phyloP scores from a whole-genome alignment of 73 alveolate species.

The Breviolum minutum region DNA sequence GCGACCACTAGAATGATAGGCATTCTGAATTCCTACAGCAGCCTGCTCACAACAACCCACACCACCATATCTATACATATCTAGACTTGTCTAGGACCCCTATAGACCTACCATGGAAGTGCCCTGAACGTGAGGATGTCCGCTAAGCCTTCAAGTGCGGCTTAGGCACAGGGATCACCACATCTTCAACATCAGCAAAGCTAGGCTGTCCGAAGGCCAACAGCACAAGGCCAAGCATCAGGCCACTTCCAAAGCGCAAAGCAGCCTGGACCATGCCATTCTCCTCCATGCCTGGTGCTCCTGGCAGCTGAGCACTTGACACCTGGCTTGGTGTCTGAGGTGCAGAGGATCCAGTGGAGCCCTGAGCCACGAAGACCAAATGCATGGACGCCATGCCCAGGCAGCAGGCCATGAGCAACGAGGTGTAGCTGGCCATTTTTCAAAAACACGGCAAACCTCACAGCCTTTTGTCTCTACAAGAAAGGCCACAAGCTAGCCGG shows the following conservation, averaged over 20 bases:
- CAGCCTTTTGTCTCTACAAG: not conserved
- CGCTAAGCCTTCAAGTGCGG: not conserved
- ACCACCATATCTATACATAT: no score
- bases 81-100: no score
- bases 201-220: not conserved
- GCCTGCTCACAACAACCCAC: no score
- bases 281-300: not conserved
- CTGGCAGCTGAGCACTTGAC: no score
- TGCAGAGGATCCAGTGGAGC: not conserved
- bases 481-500: not conserved
- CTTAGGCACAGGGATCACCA: slow-evolving; percentile 29
- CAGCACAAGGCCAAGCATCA: slow-evolving; percentile 23
- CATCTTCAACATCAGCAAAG: slow-evolving; percentile 35
- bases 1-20: no score
- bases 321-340: not conserved
- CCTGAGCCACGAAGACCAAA: not conserved
- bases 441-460: not conserved
- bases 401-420: not conserved
- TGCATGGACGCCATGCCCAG: slow-evolving; percentile 12
- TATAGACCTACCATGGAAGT: no score
- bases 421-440: not conserved
- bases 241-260: slow-evolving; percentile 23
- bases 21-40: no score
- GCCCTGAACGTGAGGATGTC: no score
- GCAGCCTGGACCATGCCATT: not conserved